Percentiles rank a stretch among this genome's conserved stretches.
phyloP scores from a whole-genome alignment of 352 stramenopile genomes.

The Phytophthora ohioensis region DNA sequence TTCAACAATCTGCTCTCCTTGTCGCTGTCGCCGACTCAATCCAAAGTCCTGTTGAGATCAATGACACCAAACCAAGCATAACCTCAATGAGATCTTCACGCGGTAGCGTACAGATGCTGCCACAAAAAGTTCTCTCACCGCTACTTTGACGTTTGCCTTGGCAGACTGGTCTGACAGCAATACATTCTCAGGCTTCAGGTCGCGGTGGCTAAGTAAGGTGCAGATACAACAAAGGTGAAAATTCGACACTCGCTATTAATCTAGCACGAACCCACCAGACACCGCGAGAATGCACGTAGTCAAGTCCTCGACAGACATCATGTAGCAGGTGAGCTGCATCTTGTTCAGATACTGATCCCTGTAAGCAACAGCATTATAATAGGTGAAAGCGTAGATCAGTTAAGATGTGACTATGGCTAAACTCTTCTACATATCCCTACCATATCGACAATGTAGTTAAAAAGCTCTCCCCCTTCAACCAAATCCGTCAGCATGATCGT shows the following conservation, averaged over 20 bases:
- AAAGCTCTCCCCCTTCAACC: slow-evolving; percentile 78
- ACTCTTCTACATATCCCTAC: slow-evolving; percentile 20
- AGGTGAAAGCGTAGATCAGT: neutral
- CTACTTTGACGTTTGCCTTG: slow-evolving; percentile 75
- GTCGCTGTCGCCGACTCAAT: slow-evolving; percentile 53
- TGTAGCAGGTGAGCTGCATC: slow-evolving; percentile 73
- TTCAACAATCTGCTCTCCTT: slow-evolving; percentile 61
- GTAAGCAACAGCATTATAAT: slow-evolving; percentile 1
- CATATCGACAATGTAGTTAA: slow-evolving; percentile 85
- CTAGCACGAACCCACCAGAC: slow-evolving; percentile 55
- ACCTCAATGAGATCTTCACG: neutral
- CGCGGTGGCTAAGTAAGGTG: slow-evolving; percentile 56
- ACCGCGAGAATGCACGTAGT: slow-evolving; percentile 73
- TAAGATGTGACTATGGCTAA: neutral
- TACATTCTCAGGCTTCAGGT: slow-evolving; percentile 84
- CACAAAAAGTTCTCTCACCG: slow-evolving; percentile 39
- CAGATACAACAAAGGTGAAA: slow-evolving; percentile 9
- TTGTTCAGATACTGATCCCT: slow-evolving; percentile 80
- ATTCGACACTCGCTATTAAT: neutral
- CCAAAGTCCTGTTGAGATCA: slow-evolving; percentile 67
- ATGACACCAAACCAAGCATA: slow-evolving; percentile 3
- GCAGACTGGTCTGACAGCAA: slow-evolving; percentile 65
- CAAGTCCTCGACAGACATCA: slow-evolving; percentile 67
- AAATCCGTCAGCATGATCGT: slow-evolving; percentile 87
- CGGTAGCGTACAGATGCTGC: neutral